Conservation (phyloP, 2,329 filamentous ascomycete genomes). For the Stachybotrys elegans region DNA sequence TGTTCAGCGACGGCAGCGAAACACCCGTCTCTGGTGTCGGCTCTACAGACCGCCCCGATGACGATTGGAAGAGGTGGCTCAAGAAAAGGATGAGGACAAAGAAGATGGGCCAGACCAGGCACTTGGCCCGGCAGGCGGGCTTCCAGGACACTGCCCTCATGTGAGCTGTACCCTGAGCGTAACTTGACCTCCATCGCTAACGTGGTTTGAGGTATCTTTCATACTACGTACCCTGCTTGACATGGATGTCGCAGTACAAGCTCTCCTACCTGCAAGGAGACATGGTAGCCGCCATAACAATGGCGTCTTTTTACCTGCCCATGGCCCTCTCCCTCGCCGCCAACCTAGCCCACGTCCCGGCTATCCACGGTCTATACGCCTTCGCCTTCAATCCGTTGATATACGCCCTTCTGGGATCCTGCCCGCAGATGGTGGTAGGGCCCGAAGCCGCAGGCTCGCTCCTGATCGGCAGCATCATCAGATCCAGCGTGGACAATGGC, state of each 20-base stretch:
- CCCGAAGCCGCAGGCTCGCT: slow-evolving; percentile 92
- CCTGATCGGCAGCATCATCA: slow-evolving; percentile 81
- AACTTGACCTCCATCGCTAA: background rate
- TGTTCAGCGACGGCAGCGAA: slow-evolving; percentile 20
- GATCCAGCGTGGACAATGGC: slow-evolving; percentile 67
- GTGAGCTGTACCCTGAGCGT: slow-evolving; percentile 40
- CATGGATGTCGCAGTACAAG: slow-evolving; percentile 85
- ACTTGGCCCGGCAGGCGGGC: slow-evolving; percentile 67
- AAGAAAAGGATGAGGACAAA: slow-evolving; percentile 51
- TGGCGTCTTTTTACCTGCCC: slow-evolving; percentile 97
- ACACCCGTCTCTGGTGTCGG: slow-evolving; percentile 18
- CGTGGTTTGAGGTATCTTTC: slow-evolving; percentile 64
- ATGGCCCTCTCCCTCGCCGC: slow-evolving; percentile 92
- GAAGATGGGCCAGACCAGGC: slow-evolving; percentile 68
- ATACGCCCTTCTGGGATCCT: slow-evolving; percentile 87
- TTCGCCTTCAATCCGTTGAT: slow-evolving; percentile 91
- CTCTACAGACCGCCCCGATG: slow-evolving; percentile 6
- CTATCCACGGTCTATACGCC: slow-evolving; percentile 89
- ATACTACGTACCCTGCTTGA: slow-evolving; percentile 89
- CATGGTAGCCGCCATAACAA: slow-evolving; percentile 81
- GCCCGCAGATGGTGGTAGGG: slow-evolving; percentile 88
- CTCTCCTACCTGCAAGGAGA: slow-evolving; percentile 81
- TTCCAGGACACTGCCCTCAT: slow-evolving; percentile 69
- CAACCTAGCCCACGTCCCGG: slow-evolving; percentile 87
- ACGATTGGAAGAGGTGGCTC: slow-evolving; percentile 45